A percentile compares a stretch with the other conserved stretches of the same genome.
Conservation (phyloP, 2,329 filamentous ascomycete species). For the Cladosporium cucumerinum region DNA sequence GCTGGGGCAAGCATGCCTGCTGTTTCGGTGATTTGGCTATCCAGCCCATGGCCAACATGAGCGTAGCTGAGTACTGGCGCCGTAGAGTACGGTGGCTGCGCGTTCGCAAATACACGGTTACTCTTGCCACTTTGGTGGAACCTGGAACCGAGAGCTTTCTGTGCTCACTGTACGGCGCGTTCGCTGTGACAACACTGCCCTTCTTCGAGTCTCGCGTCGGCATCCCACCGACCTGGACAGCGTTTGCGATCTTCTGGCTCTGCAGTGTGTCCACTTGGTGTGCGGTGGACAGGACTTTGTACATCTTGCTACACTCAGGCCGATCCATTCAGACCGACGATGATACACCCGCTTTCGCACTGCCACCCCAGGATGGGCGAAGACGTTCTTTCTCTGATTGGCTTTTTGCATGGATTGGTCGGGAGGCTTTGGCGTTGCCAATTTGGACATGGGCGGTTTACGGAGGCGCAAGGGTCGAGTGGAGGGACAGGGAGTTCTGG, state of each 20-base stretch:
- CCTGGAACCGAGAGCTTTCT: slow-evolving; percentile 86
- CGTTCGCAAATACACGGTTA: slow-evolving; percentile 90
- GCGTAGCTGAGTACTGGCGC: slow-evolving; percentile 70
- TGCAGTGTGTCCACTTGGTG: slow-evolving; percentile 68
- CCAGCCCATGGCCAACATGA: slow-evolving; percentile 83
- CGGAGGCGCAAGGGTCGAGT: slow-evolving; percentile 81
- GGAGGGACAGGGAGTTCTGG: slow-evolving; percentile 78
- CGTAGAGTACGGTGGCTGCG: slow-evolving; percentile 86
- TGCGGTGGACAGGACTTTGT: slow-evolving; percentile 68
- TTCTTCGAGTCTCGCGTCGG: slow-evolving; percentile 54
- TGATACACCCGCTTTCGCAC: slow-evolving; percentile 71
- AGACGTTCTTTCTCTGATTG: slow-evolving; percentile 64
- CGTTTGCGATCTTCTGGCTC: slow-evolving; percentile 65
- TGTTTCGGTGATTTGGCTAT: slow-evolving; percentile 82
- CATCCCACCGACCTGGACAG: slow-evolving; percentile 63
- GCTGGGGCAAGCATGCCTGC: slow-evolving; percentile 74
- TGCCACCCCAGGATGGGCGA: slow-evolving; percentile 45
- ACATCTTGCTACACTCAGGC: slow-evolving; percentile 69
- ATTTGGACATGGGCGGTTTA: slow-evolving; percentile 89
- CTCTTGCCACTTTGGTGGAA: slow-evolving; percentile 83
- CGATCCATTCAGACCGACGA: slow-evolving; percentile 67
- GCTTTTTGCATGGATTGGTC: slow-evolving; percentile 77
- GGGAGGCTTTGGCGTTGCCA: slow-evolving; percentile 78
- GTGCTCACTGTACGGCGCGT: slow-evolving; percentile 77
- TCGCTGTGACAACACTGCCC: slow-evolving; percentile 70